These are phyloP conservation scores for Allantophomopsis cytisporea DNA, from an alignment of 2,329 filamentous ascomycete species.

Conservation along the genomic window DNA sequence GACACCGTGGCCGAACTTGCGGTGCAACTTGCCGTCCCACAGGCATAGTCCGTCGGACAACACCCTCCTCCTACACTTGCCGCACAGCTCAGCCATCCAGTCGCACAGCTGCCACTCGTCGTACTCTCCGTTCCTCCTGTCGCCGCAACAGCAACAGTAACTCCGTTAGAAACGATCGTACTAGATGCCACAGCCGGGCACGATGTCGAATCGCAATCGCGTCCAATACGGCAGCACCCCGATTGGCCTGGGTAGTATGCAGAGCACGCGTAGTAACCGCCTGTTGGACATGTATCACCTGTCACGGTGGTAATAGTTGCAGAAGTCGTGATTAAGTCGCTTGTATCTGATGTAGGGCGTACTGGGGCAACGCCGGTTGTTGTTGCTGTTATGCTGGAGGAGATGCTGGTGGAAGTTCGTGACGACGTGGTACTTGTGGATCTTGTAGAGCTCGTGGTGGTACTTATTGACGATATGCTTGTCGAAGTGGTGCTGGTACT, in stretches of 20 bases:
- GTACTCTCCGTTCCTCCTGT: conserved; percentile 24
- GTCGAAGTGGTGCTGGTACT: conserved; percentile 22
- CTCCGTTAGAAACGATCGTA: conserved; percentile 52
- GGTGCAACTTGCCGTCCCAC: conserved; percentile 58
- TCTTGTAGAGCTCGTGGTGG: too few relatives aligned
- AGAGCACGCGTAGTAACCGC: conserved; percentile 88
- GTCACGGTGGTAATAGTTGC: conserved; percentile 1
- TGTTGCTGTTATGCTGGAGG: conserved; percentile 20
- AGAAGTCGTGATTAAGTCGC: conserved; percentile 17
- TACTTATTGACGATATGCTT: too few relatives aligned
- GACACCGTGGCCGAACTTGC: too few relatives aligned
- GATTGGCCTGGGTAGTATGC: conserved; percentile 54
- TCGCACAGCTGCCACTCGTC: conserved; percentile 44
- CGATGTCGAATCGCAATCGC: conserved; percentile 69
- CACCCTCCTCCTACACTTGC: conserved; percentile 61
- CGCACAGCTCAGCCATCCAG: conserved; percentile 66
- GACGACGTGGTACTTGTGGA: too few relatives aligned
- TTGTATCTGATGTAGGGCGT: conserved; percentile 29
- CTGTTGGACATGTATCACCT: conserved; percentile 55
- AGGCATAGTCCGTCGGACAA: conserved; percentile 66
- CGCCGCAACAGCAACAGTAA: conserved; percentile 56
- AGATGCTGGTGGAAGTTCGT: conserved; percentile 2
- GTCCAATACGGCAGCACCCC: conserved; percentile 79
- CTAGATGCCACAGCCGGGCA: conserved; percentile 53
- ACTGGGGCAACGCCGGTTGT: conserved; percentile 28